Base-by-base conservation (phyloP, 2,329 filamentous ascomycete genomes). In the Orbilia javanica region DNA sequence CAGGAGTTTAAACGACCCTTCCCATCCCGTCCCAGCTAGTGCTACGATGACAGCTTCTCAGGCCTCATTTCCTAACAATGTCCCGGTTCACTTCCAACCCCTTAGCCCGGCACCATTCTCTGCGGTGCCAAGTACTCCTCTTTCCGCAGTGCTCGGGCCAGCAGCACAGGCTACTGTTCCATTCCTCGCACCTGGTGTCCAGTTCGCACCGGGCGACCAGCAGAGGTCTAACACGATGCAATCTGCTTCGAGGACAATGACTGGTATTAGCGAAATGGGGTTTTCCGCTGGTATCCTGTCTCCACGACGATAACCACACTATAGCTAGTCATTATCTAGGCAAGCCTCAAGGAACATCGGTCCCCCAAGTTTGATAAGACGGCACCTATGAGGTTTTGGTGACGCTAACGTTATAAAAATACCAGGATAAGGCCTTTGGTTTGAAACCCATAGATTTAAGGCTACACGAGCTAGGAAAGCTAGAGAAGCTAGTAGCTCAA, bases 121-220 rank as follows among this genome's bases (percentile, higher is more conserved):
- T 22, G 79, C 79, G 11, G 73, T 80, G 31, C 80, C 79, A 3
- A 80, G 80, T 29, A 82, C 81, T 4, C 81, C 81, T 13, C 70
- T 82, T 27, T 81, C 81, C 5, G 81, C 81, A 3, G 81, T 81
- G n/a, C 75, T 82, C 8, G 81, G 81, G 5, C 80, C 80, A 10
- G 81, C 81, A 36, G 81, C 81, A 4, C 81, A 81, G 53, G 81
- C 81, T 7, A 82, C 81, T 8, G 75, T 82, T n/a, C 81, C 81
- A 46, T 77, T 77, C 27, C 60, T 77, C 15, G 66, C 73, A 29
- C 73, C 73, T 1, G 34, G 73, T 5, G 44, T 8, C 15, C 66
- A 65, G 46, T 20, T 39, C 44, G n/a, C 8, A 15, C 20, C 34
- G 5, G 57, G 39, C 6, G 73, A 77, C 5, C 66, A 66, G 22